Evolutionary conservation across 1,284 basidiomycete genomes (phyloP), one percentile per base, ranked within the genome.

Genomic region (Austropuccinia psidii): DNA sequence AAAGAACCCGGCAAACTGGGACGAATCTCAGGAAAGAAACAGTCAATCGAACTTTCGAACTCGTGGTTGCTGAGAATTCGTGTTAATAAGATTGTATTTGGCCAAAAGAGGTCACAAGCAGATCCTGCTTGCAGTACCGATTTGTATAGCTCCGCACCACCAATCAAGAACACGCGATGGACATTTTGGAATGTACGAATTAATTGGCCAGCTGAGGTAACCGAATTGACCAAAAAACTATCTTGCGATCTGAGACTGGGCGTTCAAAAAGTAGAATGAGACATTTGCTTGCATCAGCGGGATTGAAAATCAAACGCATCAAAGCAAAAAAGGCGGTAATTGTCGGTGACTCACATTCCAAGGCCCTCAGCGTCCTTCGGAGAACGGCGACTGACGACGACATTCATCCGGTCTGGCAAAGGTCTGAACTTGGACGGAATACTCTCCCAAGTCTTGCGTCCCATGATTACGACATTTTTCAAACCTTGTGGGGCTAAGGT

Each of bases 371-470:
- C 41, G 43, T 64, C 62, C n/a, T 5, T 35, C n/a, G n/a, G n/a
- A 24, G 19, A 6, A 11, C 52, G 62, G 2, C 62, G 47, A 41
- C 62, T 66, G 31, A 68, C 83, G 41, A 99, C 87, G 17, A 95
- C 81, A 80, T 98, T 99, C 75, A 86, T 76, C 47, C 96, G 84
- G 37, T 85, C 86, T 52, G 85, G 84, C 31, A 99, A 84, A 2
- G 96, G 96, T 75, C 90, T 86, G 82, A 90, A 92, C 80, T 88
- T 90, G 7, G 80, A 77, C n/a, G 96, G 95, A 75, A 99, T 98
- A 80, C 91, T 92, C 81, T 96, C 91, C 96, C 96, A 99, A 21
- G 93, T 97, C 79, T 92, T 94, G 60, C 94, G 85, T 6, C 96
- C 96, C 96, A 99, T 98, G 74, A 98, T 83, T 43, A 98, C 89